Base-by-base conservation (phyloP, 805 yeast genomes). In the Torulaspora maleeae region DNA sequence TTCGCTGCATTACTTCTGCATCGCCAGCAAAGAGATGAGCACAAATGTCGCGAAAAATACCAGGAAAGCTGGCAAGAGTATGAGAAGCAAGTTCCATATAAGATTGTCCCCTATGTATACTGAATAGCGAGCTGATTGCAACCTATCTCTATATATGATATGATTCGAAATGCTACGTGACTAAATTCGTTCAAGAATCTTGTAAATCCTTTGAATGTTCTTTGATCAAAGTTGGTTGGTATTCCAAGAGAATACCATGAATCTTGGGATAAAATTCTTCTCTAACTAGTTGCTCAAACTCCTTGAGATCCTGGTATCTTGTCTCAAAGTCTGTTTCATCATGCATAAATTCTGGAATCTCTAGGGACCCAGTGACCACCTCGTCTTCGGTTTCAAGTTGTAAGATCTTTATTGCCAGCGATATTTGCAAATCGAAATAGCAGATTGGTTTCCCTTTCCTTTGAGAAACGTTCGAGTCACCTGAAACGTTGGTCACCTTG, bases 21-120 rank as follows among this genome's bases (percentile, higher is more conserved):
- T 64, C 81, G 99, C 63, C 97, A 91, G 66, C 69, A 68, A 22
- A 78, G 99, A 65, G 99, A 93, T 67, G 98, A 91, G 59, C 84
- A 82, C 40, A 90, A 93, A 65, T 93, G 99, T 64, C 73, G 82
- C 30, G 78, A 67, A 27, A 93, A 93, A 71, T 93, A 93, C 59
- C 95, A 95, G 12, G 74, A 82, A 51, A 76, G 81, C 35, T 93
- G 99, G 99, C 76, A 72, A 43, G 81, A 83, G 66, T 93, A 93
- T 66, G 86, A 86, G 68, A 71, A 64, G 47, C 60, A 67, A 52
- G 99, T 93, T 27, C 96, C 96, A 12, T 91, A 83, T 66, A 84
- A 88, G 63, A 89, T 93, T 50, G 76, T 93, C 51, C 99, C 99
- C 4, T 89, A 82, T 58, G 67, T 93, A 5, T 91, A 89, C 64